Base-by-base conservation (phyloP, 2,329 filamentous ascomycete species). In the Colletotrichum musicola region DNA sequence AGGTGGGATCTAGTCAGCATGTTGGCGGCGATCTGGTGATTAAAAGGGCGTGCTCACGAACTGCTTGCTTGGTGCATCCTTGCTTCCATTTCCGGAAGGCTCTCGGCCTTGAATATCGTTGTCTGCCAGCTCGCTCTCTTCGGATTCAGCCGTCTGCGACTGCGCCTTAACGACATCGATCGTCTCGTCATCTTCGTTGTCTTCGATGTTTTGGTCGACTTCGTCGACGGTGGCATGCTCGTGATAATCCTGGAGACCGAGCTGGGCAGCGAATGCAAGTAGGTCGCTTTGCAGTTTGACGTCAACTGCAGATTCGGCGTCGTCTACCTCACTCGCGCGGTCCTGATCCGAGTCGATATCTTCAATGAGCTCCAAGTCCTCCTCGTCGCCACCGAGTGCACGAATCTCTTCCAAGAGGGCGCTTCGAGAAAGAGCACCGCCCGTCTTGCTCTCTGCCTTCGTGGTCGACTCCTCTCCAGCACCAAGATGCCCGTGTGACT, bases 351-450 rank as follows among this genome's bases (percentile, higher is more conserved):
- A 84, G 40, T 81, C 79, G 13, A 71, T 79, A 67, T 86, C 87
- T 49, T 84, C 86, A 61, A 92, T 85, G 40, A 92, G 83, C 42
- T 88, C 86, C 50, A 90, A 76, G 71, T 92, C 90, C 49, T 88
- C 83, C 76, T 92, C 88, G 61, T 90, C 88, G 14, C 90, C 90
- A 4, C 89, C 90, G 1, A 92, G 81, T 14, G 88, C 88, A 71
- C 85, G 82, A 70, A 92, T 92, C 74, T 92, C 90, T 64, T 88
- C 85, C 7, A 92, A 79, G 4, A 92, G 80, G 13, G 78, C 75
- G 38, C 81, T 79, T n/a, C 77, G 72, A 9, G 68, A 66, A 13
- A 71, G 57, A 10, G 25, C 13, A 7, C 55, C 50, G 13, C 44
- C 51, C 12, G 51, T 60, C 27, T 53, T 50, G 56, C 14, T 47